Evolutionary conservation across 495 filamentous ascomycete species (phyloP).

Genomic region (Xylaria acuta): DNA sequence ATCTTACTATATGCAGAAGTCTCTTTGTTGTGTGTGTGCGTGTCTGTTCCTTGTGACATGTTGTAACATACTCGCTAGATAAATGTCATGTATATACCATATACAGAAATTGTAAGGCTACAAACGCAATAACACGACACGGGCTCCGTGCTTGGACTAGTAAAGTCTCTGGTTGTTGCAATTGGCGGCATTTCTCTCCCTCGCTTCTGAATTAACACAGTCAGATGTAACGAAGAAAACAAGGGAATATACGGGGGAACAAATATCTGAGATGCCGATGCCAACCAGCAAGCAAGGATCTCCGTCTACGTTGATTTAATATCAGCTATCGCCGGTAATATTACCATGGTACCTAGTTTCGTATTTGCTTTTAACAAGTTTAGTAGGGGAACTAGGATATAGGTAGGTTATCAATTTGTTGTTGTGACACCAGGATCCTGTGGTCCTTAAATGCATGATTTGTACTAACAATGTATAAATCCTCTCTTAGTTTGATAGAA

Average conservation of each 20-base stretch:
- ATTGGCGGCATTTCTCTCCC: not conserved
- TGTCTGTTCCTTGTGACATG: too few species aligned
- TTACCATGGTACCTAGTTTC: not conserved
- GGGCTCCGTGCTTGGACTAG: not conserved
- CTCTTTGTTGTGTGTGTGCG: too few species aligned
- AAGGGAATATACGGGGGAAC: too few species aligned
- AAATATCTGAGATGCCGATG: not conserved
- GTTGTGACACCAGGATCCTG: not conserved
- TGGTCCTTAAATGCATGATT: not conserved
- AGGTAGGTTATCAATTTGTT: not conserved
- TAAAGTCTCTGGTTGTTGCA: not conserved
- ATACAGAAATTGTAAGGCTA: not conserved
- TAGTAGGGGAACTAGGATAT: not conserved
- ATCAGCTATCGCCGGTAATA: not conserved
- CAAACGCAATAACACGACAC: not conserved
- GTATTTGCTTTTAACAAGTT: not conserved
- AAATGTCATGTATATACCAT: not conserved
- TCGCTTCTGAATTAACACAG: not conserved
- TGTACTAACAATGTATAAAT: not conserved
- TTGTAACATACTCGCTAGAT: not conserved
- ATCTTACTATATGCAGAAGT: too few species aligned
- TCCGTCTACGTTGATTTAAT: not conserved
- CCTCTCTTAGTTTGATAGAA: not conserved
- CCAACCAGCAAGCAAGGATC: not conserved
- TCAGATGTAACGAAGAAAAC: not conserved